Evolutionary conservation across 129 eudicot species (phyloP).

Genomic region (Solidago caesia): DNA sequence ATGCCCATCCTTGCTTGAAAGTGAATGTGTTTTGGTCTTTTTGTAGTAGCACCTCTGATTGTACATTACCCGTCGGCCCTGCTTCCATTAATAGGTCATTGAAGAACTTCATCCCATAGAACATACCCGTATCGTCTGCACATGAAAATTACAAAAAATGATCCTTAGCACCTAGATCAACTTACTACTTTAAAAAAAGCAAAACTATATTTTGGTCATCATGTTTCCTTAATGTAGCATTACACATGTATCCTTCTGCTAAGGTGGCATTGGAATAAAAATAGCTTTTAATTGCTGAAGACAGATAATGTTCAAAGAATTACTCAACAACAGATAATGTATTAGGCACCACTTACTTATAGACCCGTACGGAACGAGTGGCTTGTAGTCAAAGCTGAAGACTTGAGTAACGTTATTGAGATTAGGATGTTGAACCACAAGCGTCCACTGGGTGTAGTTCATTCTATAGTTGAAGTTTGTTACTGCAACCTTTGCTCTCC

Average conservation of each 20-base stretch:
- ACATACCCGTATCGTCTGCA: constrained; percentile 93
- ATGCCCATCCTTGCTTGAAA: constrained; percentile 85
- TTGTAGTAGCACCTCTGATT: constrained; percentile 70
- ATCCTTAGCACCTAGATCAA: not conserved
- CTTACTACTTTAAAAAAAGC: not conserved
- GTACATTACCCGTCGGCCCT: constrained; percentile 69
- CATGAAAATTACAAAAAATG: not conserved
- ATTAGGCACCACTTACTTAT: constrained; percentile 51
- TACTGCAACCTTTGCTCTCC: constrained; percentile 68
- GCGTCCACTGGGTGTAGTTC: constrained; percentile 87
- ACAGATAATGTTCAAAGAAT: no score
- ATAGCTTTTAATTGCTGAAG: no score
- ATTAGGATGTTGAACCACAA: constrained; percentile 83
- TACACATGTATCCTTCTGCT: no score
- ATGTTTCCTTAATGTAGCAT: no score
- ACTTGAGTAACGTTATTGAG: constrained; percentile 84
- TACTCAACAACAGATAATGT: not conserved
- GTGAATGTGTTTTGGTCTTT: constrained; percentile 79
- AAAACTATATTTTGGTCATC: no score
- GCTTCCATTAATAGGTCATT: constrained; percentile 90
- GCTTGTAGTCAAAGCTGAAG: constrained; percentile 87
- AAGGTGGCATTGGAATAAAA: no score
- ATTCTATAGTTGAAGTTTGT: constrained; percentile 72
- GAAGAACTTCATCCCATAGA: constrained; percentile 80
- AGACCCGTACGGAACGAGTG: constrained; percentile 69